A percentile compares a stretch with the other conserved stretches of the same genome.
These are phyloP conservation scores for Picea sitchensis DNA, from an alignment of 75 land plant species.

Conservation along the genomic window DNA sequence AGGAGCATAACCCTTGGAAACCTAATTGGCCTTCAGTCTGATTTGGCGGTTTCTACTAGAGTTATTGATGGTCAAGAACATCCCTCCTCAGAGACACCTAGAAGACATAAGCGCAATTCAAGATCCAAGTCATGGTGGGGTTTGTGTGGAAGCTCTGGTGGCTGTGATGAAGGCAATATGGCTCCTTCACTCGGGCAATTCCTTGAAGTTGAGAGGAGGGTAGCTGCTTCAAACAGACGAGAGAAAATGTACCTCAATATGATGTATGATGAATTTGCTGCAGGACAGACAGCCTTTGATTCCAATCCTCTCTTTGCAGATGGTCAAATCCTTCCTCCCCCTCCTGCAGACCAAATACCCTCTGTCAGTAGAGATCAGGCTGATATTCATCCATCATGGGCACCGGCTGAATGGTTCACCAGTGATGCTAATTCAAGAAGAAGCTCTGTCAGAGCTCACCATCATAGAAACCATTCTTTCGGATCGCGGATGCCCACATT, in stretches of 20 bases:
- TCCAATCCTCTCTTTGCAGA: slow-evolving; percentile 32
- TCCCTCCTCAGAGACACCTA: neutral
- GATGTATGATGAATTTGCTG: slow-evolving; percentile 12
- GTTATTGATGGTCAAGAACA: slow-evolving; percentile 15
- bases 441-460: neutral
- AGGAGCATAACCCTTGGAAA: slow-evolving; percentile 59
- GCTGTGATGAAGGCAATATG: slow-evolving; percentile 7
- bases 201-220: slow-evolving; percentile 46
- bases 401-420: neutral
- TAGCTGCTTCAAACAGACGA: slow-evolving; percentile 9
- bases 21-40: slow-evolving; percentile 42
- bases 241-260: slow-evolving; percentile 3
- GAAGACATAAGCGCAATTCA: slow-evolving; percentile 15
- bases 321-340: slow-evolving; percentile 31
- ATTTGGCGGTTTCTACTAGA: slow-evolving; percentile 28
- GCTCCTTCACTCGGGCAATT: slow-evolving; percentile 47
- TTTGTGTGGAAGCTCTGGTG: slow-evolving; percentile 30
- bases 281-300: slow-evolving; percentile 7
- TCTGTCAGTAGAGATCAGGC: slow-evolving; percentile 1
- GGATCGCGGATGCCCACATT: slow-evolving; percentile 8
- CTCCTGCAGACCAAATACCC: neutral
- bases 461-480: slow-evolving; percentile 3
- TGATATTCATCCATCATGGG: slow-evolving; percentile 3
- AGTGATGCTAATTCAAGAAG: neutral
- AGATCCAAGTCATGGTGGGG: slow-evolving; percentile 34